A percentile compares a stretch with the other conserved stretches of the same genome.
Evolutionary conservation across 2,329 filamentous ascomycete genomes (phyloP).

Genomic region (Beauveria sp.): DNA sequence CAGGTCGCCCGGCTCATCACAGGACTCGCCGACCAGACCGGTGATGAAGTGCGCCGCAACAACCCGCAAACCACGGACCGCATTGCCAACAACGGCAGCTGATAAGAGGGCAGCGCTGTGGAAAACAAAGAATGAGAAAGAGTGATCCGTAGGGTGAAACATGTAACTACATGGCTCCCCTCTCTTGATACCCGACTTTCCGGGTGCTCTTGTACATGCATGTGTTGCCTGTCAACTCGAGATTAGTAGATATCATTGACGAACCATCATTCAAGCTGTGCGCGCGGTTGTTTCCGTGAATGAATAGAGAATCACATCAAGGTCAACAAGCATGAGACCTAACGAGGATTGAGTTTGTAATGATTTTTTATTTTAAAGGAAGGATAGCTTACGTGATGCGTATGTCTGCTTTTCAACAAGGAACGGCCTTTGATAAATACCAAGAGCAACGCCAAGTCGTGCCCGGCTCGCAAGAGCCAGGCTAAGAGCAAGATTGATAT

Average conservation of each 20-base stretch:
- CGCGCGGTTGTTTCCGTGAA: background rate
- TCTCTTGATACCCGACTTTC: background rate
- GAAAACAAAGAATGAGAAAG: background rate
- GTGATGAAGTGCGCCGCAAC: constrained; percentile 37
- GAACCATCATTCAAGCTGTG: too few species aligned
- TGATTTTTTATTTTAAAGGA: background rate
- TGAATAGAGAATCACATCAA: background rate
- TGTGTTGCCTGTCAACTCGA: too few species aligned
- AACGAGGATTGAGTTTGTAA: too few species aligned
- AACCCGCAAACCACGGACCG: constrained; percentile 36
- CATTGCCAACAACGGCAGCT: constrained; percentile 51
- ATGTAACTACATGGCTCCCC: background rate
- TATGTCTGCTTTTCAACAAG: constrained; percentile 7
- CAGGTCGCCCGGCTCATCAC: constrained; percentile 41
- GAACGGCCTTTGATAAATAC: constrained; percentile 12
- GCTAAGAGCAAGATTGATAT: constrained; percentile 45
- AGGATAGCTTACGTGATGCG: background rate
- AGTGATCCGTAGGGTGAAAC: too few species aligned
- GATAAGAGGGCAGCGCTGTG: constrained; percentile 6
- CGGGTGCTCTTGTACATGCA: background rate
- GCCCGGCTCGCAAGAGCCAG: constrained; percentile 8
- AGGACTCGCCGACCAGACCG: constrained; percentile 40
- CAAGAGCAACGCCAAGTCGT: constrained; percentile 20
- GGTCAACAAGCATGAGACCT: too few species aligned
- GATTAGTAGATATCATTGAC: too few species aligned